Evolutionary conservation across 345 rosid genomes (phyloP).

Genomic region (Erodium maritimum): DNA sequence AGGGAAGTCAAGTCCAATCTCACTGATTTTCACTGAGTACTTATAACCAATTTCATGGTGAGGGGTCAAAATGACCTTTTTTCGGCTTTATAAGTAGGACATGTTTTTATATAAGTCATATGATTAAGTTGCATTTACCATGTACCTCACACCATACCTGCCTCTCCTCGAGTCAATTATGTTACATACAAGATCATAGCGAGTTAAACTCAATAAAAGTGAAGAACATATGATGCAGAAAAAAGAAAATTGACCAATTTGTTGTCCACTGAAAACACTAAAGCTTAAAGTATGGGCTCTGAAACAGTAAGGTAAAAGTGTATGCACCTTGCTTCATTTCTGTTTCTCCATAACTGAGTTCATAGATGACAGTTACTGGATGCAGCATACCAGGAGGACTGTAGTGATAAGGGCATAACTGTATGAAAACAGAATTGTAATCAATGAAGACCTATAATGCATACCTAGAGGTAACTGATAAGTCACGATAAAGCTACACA

Average conservation of each 20-base stretch:
- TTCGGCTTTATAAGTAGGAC: too few relatives aligned
- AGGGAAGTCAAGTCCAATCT: not conserved
- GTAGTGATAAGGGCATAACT: constrained; percentile 64
- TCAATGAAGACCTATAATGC: not conserved
- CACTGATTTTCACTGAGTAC: not conserved
- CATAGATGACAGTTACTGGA: constrained; percentile 70
- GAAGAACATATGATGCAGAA: too few relatives aligned
- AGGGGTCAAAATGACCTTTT: too few relatives aligned
- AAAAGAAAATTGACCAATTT: too few relatives aligned
- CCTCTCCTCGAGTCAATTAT: too few relatives aligned
- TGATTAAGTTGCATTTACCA: too few relatives aligned
- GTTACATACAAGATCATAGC: too few relatives aligned
- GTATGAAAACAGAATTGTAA: constrained; percentile 12
- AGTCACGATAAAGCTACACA: not conserved
- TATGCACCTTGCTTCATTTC: constrained; percentile 80
- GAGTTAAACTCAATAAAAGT: too few relatives aligned
- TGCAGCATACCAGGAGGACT: constrained; percentile 61
- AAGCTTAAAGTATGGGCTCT: not conserved
- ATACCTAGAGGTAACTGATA: not conserved
- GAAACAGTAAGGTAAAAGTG: constrained; percentile 3
- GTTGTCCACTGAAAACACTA: too few relatives aligned
- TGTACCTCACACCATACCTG: too few relatives aligned
- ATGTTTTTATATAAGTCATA: too few relatives aligned
- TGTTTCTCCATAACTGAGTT: constrained; percentile 83
- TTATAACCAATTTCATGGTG: too few relatives aligned